Base-by-base conservation (phyloP, 2,329 filamentous ascomycete species). In the Aphanocladium album region DNA sequence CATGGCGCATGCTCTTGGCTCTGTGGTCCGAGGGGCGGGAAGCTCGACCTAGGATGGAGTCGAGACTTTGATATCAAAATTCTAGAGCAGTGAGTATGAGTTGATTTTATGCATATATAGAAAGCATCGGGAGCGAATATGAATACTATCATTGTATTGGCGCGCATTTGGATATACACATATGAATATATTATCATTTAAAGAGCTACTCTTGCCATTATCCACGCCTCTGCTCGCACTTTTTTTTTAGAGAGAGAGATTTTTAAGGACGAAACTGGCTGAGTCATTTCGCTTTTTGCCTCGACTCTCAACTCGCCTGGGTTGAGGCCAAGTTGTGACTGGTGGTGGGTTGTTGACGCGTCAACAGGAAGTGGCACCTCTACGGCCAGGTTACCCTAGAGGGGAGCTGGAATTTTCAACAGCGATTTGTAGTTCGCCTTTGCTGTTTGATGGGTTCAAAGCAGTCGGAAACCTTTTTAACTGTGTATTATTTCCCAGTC, bases 1-100 rank as follows among this genome's bases (percentile, higher is more conserved):
- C 71, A 75, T 57, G 72, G 73, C n/a, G 79, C 76, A 7, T 83
- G 81, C 65, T 82, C 81, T 3, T 82, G 77, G 78, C 71, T 65
- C 12, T 83, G 81, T 53, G 68, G 79, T 0, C 80, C 79, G 8
- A 62, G 58, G n/a, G 83, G 60, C 45, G 51, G 51, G 1, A 50
- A 73, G 57, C 76, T 49, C 16, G 56, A 62, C 2, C 11, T 54
- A n/a, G 56, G 61, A 17, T 62, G 61, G 61, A 53, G 56, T 49
- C 27, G 45, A 12, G 41, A 52, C 37, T 58, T 56, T 46, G 45
- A 56, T 35, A 33, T 59, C n/a, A n/a, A 50, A 14, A 27, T 52
- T 41, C 5, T 46, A 37, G 30, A 62, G 19, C 23, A 37, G 23
- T 58, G 21, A 53, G 45, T 25, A 19, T 12, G 45, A 16, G 12